A percentile compares a stretch with the other conserved stretches of the same genome.
Evolutionary conservation across 2,329 filamentous ascomycete species (phyloP).

Genomic region (Dactylonectria macrodidyma): DNA sequence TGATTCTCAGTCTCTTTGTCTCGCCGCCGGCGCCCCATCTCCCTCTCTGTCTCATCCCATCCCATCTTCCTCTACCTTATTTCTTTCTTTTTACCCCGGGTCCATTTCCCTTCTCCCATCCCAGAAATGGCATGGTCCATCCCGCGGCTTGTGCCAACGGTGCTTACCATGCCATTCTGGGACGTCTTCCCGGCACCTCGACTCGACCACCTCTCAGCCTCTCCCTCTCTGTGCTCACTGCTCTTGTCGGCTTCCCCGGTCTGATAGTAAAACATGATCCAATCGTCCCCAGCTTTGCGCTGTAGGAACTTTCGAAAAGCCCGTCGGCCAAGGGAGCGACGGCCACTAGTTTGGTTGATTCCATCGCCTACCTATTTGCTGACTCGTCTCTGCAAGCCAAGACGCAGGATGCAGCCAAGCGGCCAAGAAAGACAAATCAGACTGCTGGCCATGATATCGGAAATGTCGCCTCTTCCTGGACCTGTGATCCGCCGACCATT

Average conservation of each 20-base stretch:
- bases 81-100: neutral
- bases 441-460: neutral
- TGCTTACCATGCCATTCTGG: no score
- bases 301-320: neutral
- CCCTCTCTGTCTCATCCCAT: neutral
- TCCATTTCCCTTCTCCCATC: neutral
- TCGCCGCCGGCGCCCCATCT: neutral
- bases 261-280: neutral
- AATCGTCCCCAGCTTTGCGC: neutral
- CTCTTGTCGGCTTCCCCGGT: neutral
- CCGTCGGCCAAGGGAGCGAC: neutral
- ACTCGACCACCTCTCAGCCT: no score
- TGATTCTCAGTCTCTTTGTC: neutral
- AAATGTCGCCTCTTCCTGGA: neutral
- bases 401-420: neutral
- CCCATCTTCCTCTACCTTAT: neutral
- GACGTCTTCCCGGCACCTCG: no score
- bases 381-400: conserved; percentile 3
- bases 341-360: neutral
- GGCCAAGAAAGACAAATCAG: neutral
- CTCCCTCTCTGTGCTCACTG: no score
- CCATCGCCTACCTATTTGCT: neutral
- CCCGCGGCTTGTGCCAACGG: no score
- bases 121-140: neutral
- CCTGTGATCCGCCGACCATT: neutral